Conservation (phyloP, 73 alveolate genomes). For the Blepharisma stoltei region DNA sequence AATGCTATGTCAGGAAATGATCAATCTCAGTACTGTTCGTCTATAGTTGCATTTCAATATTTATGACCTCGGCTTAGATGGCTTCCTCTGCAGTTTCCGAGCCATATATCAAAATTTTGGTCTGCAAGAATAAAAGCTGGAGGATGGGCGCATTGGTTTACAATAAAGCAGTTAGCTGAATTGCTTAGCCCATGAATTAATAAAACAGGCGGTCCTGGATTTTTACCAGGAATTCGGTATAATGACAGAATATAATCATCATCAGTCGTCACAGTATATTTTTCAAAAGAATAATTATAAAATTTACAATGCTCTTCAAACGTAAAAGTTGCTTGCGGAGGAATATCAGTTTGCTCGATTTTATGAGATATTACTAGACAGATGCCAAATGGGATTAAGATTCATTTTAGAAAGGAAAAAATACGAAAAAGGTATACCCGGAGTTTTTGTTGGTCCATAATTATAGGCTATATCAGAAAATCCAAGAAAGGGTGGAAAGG, state of each 20-base stretch:
- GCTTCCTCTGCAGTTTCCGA: constrained; percentile 81
- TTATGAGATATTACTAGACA: neutral
- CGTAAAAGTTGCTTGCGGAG: neutral
- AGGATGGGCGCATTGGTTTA: constrained; percentile 51
- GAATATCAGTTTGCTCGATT: neutral
- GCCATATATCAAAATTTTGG: constrained; percentile 77
- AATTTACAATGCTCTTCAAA: neutral
- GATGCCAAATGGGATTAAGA: constrained; percentile 5
- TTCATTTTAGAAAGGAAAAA: neutral
- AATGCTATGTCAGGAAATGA: constrained; percentile 59
- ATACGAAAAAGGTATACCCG: too few relatives aligned
- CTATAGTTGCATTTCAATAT: constrained; percentile 32
- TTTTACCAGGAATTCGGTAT: neutral
- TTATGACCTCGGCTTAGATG: constrained; percentile 59
- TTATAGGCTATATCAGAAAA: too few relatives aligned
- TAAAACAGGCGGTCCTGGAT: constrained; percentile 37
- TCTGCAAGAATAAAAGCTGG: constrained; percentile 76
- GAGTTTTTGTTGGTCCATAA: too few relatives aligned
- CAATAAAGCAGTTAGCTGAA: constrained; percentile 73
- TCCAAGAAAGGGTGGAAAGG: too few relatives aligned
- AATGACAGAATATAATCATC: neutral
- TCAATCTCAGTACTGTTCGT: constrained; percentile 60
- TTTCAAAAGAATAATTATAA: neutral
- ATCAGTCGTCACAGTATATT: constrained; percentile 19
- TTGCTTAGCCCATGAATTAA: constrained; percentile 81